Evolutionary conservation across 148 eudicot species (phyloP), one percentile per base, ranked within the genome.

Genomic region (Fagopyrum homotropicum): DNA sequence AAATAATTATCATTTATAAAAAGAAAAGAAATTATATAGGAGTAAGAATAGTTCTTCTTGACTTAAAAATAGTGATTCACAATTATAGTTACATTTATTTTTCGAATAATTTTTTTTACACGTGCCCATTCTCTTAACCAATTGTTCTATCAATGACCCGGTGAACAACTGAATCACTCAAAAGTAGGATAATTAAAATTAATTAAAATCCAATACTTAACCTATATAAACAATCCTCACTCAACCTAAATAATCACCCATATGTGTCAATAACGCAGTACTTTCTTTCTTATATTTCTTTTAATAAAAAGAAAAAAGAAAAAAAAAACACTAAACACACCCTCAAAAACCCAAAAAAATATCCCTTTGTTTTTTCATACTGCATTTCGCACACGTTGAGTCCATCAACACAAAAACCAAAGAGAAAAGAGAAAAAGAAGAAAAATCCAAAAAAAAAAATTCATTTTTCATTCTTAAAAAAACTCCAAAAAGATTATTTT

Each of bases 61-160:
- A 4, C 63, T 57, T 57, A 57, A 57, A 57, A 57, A 19, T 57
- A 57, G 63, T 1, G 11, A 17, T 4, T n/a, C 26, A 16, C 26
- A 16, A 16, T 17, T n/a, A 16, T 55, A 55, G 40, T 35, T 35
- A 35, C 40, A 35, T 35, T 35, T 1, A 1, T 35, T 12, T 52
- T 5, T 52, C 57, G 3, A 52, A 52, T 22, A 4, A 12, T 6
- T 52, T 57, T 7, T 57, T 8, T 6, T 19, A 60, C 66, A 60
- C 66, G 4, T 60, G 66, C 9, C 66, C 66, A 12, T 26, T 12
- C 9, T 60, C 12, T 60, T 60, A 2, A 35, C 40, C 66, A 3
- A 11, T 61, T 30, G 69, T 11, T 61, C 69, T 61, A 61, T 15
- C 26, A 26, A 61, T 61, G 69, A 61, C 69, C 69, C 16, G 69